Evolutionary conservation across 345 rosid genomes (phyloP), one percentile per base, ranked within the genome.

Genomic region (Sonneratia alba): DNA sequence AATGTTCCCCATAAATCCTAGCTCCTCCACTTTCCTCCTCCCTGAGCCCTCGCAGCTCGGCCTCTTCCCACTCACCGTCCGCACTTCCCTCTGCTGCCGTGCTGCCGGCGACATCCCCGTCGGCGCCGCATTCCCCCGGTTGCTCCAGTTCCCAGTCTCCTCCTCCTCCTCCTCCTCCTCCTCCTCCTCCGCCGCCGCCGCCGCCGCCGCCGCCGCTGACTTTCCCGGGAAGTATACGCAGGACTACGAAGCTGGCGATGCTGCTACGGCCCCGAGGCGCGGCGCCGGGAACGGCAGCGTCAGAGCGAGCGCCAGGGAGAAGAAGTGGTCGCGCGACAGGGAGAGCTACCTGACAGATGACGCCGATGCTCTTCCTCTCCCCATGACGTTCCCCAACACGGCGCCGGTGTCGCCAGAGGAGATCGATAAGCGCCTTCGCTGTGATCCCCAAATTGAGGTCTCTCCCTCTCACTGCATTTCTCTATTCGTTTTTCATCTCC

Each of bases 361-460:
- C 74, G 76, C 59, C 37, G 98, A 94, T 32, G 85, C 89, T 53
- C 97, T 94, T 71, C 98, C 97, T 72, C 96, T 94, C 3, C 98
- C 98, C 59, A 91, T 94, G 97, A 85, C 95, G 80, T 85, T 87
- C 75, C 97, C 98, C 0, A 78, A 94, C 74, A 71, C 96, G 38
- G 83, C 90, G 36, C 97, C 98, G 10, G 97, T 88, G 37, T 21
- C 93, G 13, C 85, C 88, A 2, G 95, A 84, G 63, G 96, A 81
- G 79, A 83, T 94, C 63, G 97, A 94, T 40, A 78, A 78, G 77
- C 83, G 98, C 24, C 79, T 94, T 27, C 78, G 81, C 36, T 91
- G 98, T 68, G 95, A 94, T 75, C 92, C 97, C 71, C 42, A 70
- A 66, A 37, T 86, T 72, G 75, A 91, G 97, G 98, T 91, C 74